phyloP scores from a whole-genome alignment of 2,329 filamentous ascomycete species.

The Xylaria sp. region DNA sequence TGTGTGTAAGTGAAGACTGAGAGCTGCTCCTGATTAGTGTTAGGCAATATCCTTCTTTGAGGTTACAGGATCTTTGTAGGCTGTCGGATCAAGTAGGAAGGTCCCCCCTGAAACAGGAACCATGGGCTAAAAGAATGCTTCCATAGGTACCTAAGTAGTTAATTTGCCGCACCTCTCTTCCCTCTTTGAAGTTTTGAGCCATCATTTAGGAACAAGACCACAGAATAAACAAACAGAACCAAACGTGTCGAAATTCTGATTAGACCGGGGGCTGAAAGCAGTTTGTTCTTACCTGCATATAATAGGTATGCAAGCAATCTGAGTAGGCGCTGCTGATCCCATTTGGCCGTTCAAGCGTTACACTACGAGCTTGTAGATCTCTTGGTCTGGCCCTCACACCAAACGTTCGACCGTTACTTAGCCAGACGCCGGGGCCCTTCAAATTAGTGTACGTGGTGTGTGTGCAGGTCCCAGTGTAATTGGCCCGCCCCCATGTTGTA shows the following conservation, averaged over 20 bases:
- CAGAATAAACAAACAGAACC: not conserved
- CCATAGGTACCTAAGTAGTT: not conserved
- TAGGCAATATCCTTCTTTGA: not conserved
- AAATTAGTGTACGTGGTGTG: not conserved
- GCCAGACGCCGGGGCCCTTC: not conserved
- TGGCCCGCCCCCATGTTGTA: not conserved
- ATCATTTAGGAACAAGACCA: not conserved
- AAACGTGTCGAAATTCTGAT: not conserved
- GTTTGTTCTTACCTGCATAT: constrained; percentile 1
- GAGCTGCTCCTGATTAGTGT: not conserved
- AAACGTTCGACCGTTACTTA: not conserved
- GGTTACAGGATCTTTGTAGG: not conserved
- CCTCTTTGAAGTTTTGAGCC: not conserved
- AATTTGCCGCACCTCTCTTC: not conserved
- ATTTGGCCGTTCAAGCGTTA: not conserved
- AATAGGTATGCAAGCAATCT: constrained; percentile 23
- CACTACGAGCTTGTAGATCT: constrained; percentile 15
- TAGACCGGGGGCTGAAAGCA: not conserved
- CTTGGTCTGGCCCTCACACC: constrained; percentile 34
- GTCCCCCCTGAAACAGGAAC: not conserved
- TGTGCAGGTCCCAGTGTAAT: not conserved
- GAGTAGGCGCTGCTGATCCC: constrained; percentile 19
- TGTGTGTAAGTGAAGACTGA: not conserved
- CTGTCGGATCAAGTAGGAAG: not conserved
- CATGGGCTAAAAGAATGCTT: not conserved